Evolutionary conservation across 192 early-diverging fungal species (phyloP), one percentile per base, ranked within the genome.

Genomic region (Backusella morwellensis): DNA sequence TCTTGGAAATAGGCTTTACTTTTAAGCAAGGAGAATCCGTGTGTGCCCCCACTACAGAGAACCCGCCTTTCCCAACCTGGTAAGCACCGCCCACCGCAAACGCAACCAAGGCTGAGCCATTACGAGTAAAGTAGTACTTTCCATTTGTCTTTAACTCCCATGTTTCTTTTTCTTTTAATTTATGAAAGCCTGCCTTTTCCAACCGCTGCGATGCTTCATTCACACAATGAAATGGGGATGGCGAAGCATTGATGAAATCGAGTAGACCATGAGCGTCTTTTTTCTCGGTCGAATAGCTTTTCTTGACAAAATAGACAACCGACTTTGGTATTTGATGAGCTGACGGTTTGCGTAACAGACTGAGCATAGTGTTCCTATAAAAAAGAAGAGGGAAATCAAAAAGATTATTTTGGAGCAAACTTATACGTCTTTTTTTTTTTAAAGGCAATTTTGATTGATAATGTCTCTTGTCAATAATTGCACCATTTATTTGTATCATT

Each of bases 11-110:
- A 9, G 98, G 98, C 84, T 97, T 99, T 81, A 93, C 92, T 88
- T 96, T 99, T 70, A 97, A 86, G 84, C 97, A 97, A 41, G 98
- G 98, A 19, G 95, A 97, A 81, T 99, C 98, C 15, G 97, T 97
- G 84, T 99, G 97, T 4, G 98, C 97, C 11, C 93, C 98, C 42
- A 98, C 90, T 29, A 97, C 93, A 14, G 93, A 90, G 75, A 97
- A 91, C 1, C 69, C 69, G 11, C 96, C 95, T 70, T 95, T 95
- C 9, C 94, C 94, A 21, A 91, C 83, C 54, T 87, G 82, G 76
- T 93, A 96, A 77, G 92, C 88, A 69, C 95, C 94, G 66, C 98
- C 98, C 32, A 99, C 92, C 4, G 92, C 94, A 90, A 99, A 99
- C 0, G 98, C 96, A 63, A 97, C 90, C 19, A 98, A 86, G 6